Conservation (phyloP, 2,329 filamentous ascomycete species). For the Fusarium duplospermum region DNA sequence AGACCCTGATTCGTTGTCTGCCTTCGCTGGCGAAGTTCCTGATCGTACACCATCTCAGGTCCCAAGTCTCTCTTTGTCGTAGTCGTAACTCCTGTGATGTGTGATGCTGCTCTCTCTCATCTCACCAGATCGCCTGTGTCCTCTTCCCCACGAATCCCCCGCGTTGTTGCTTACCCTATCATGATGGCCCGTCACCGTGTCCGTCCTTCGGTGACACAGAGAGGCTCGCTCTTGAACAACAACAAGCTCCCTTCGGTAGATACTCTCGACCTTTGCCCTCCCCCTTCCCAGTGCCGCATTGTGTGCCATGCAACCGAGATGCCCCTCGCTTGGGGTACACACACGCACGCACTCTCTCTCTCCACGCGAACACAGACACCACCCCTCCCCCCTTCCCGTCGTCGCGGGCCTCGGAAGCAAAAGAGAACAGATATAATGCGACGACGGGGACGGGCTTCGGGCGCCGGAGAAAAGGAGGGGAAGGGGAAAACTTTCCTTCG, state of each 20-base stretch:
- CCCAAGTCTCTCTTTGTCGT: not conserved
- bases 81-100: not conserved
- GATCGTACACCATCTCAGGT: conserved; percentile 15
- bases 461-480: not conserved
- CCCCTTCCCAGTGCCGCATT: not conserved
- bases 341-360: not conserved
- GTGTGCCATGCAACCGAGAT: conserved; percentile 7
- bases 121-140: conserved; percentile 7
- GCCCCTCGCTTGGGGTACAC: conserved; percentile 1
- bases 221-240: conserved; percentile 5
- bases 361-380: not conserved
- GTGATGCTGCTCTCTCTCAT: not conserved
- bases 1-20: not conserved
- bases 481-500: not conserved
- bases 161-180: not conserved
- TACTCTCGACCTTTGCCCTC: conserved; percentile 7
- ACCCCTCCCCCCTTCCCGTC: not conserved
- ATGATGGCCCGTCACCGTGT: not conserved
- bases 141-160: not conserved
- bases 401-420: conserved; percentile 7
- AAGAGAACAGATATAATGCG: conserved; percentile 25
- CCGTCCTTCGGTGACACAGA: conserved; percentile 17
- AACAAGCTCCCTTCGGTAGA: conserved; percentile 30
- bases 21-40: conserved; percentile 1
- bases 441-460: not conserved